Conservation (phyloP, 2,329 filamentous ascomycete species). For the Phialophora chinensis region DNA sequence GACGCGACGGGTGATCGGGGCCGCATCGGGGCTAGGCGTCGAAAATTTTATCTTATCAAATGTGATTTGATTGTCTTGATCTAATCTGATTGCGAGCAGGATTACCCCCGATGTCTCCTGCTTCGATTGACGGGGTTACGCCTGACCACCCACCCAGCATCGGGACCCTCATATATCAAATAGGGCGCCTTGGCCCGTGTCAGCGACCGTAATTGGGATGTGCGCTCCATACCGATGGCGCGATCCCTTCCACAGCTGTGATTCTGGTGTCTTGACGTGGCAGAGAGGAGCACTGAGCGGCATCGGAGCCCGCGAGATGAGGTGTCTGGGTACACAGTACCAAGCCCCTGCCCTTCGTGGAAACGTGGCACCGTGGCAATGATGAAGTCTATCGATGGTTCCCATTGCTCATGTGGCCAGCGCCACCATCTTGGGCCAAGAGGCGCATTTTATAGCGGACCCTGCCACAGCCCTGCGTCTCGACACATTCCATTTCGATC, state of each 20-base stretch:
- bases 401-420: conserved; percentile 20
- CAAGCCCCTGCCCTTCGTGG: not conserved
- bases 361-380: too few species aligned
- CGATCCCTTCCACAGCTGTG: not conserved
- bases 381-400: conserved; percentile 10
- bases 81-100: conserved; percentile 8
- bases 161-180: not conserved
- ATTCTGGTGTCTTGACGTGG: not conserved
- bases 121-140: not conserved
- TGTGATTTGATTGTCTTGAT: not conserved
- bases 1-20: conserved; percentile 7
- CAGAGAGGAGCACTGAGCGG: not conserved
- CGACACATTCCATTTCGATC: conserved; percentile 37
- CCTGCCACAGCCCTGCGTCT: conserved; percentile 16
- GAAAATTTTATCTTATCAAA: conserved; percentile 20
- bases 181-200: not conserved
- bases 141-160: not conserved
- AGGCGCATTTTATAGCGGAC: conserved; percentile 22
- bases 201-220: not conserved
- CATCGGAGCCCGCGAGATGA: not conserved
- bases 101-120: not conserved
- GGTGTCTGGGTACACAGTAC: too few species aligned
- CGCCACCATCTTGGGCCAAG: not conserved
- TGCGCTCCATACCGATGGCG: too few species aligned
- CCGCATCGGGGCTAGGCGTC: conserved; percentile 2